Evolutionary conservation across 768 basidiomycete species (phyloP), one percentile per base, ranked within the genome.

Genomic region (Rhizopogon salebrosus): DNA sequence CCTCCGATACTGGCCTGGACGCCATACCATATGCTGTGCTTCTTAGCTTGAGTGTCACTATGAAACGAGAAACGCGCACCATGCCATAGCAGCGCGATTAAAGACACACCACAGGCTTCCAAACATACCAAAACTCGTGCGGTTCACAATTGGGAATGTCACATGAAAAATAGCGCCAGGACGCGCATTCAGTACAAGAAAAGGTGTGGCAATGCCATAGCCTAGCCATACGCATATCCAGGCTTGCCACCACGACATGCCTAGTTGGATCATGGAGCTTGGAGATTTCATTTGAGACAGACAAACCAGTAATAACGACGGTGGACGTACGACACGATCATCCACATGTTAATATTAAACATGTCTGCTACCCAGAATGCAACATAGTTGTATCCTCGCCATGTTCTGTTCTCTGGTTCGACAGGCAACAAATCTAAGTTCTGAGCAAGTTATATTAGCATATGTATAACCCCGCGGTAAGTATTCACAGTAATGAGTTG

Each of bases 1-100:
- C 89, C 89, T n/a, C 90, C 90, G 55, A 92, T 88, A 69, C 85
- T 88, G 1, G 87, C 77, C 62, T 89, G 86, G 9, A 89, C 86
- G 24, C 86, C 86, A 63, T 87, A 87, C 85, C 87, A 87, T 39
- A 87, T 78, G 58, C 83, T 84, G 58, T 22, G 38, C 53, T 51
- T 40, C 50, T 53, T 50, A 61, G 58, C 45, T 59, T 48, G 51
- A 29, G 29, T 42, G 20, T 31, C 18, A 52, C 40, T 23, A 60
- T 53, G 57, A 60, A 61, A 55, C 46, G 34, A 40, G 56, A 57
- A 20, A 46, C 42, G 66, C 79, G 56, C 49, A 87, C 86, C 84
- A 86, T 22, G 83, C 82, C 83, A 84, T 88, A 34, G 70, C 85
- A 52, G 80, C 85, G 38, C 84, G 79, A 68, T 86, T 85, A 67